Evolutionary conservation across 805 yeast species (phyloP), one percentile per base, ranked within the genome.

Genomic region (Vanderwaltozyma verrucispora): DNA sequence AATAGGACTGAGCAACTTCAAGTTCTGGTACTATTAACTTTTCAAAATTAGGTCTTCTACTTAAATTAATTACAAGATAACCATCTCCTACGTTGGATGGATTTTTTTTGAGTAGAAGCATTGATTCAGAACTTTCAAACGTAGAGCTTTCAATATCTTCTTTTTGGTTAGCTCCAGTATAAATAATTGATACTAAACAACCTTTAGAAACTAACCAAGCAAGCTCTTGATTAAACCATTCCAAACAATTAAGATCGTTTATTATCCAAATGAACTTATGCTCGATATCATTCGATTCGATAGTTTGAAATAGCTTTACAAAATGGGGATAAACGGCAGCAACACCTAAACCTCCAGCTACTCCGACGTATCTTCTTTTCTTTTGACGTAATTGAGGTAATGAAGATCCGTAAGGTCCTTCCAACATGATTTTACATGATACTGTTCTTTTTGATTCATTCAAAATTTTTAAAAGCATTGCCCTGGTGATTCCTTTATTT

Each of bases 231-330:
- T 45, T 35, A 45, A 74, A 74, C 74, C 74, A 74, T 13, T 48
- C 44, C 17, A 82, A 51, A 7, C 77, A 68, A 29, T 60, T 59
- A 41, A 65, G 62, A 27, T 75, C 73, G 38, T 78, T 64, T 9
- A 81, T 64, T 8, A 71, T 67, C 94, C 95, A 85, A 27, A 71
- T 59, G 37, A 83, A 64, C 39, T 71, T 69, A 23, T 67, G 56
- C 16, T 44, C 42, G 25, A 41, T 47, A 31, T 46, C 36, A 33
- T 47, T 49, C 3, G 37, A 28, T 11, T 35, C 20, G 17, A 31
- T 39, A 15, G 48, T 43, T 15, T 49, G 43, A 14, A 52, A 43
- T 2, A 60, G 37, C 29, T 60, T 53, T 8, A 49, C 39, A 7
- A 63, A 69, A 44, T 71, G 69, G 24, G 67, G 57, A 40, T 60